These are phyloP conservation scores for Zalaria sp. DNA, from an alignment of 2,329 filamentous ascomycete species.

Conservation along the genomic window DNA sequence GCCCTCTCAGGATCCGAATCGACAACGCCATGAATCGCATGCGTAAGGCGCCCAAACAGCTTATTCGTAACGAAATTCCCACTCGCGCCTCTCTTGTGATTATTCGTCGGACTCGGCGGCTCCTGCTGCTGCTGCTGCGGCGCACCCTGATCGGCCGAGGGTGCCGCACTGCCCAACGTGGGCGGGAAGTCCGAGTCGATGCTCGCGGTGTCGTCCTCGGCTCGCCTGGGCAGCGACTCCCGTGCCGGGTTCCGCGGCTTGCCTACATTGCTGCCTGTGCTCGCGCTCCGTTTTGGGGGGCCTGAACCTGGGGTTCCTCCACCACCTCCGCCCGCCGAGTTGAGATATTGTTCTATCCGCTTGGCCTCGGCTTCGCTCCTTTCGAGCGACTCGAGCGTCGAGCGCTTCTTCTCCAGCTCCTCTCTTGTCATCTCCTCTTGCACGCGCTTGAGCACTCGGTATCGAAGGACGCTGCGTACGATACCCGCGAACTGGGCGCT, in stretches of 20 bases:
- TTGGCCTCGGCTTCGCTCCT: constrained; percentile 84
- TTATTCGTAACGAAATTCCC: constrained; percentile 77
- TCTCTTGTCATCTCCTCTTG: constrained; percentile 97
- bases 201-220: constrained; percentile 9
- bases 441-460: constrained; percentile 82
- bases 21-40: constrained; percentile 90
- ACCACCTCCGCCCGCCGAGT: constrained; percentile 44
- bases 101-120: constrained; percentile 11
- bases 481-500: constrained; percentile 95
- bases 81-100: constrained; percentile 67
- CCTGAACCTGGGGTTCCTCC: constrained; percentile 35
- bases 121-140: constrained; percentile 30
- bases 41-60: constrained; percentile 87
- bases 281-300: constrained; percentile 51
- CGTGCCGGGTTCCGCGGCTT: constrained; percentile 25
- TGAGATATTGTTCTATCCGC: constrained; percentile 86
- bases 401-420: constrained; percentile 75
- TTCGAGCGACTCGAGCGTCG: constrained; percentile 76
- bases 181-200: constrained; percentile 91
- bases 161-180: constrained; percentile 47
- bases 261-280: constrained; percentile 22
- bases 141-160: constrained; percentile 61
- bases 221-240: constrained; percentile 21
- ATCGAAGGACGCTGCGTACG: constrained; percentile 75
- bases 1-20: constrained; percentile 93